Evolutionary conservation across 2,329 filamentous ascomycete genomes (phyloP), one percentile per base, ranked within the genome.

Genomic region (Orbilia blumenaviensis): DNA sequence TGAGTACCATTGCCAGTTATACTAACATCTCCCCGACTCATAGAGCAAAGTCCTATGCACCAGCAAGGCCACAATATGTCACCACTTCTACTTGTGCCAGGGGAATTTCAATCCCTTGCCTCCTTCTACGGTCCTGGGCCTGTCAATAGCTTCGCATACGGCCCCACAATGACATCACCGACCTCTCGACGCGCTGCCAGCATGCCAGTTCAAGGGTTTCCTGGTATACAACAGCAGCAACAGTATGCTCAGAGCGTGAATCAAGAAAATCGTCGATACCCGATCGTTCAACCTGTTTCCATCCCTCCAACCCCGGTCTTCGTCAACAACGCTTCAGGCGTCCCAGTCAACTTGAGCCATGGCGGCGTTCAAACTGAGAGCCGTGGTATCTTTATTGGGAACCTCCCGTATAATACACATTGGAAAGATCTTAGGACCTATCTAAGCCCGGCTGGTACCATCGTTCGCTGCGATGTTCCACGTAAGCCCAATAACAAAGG

Each of bases 301-400:
- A 67, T 78, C 10, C 62, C 74, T 34, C 77, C 78, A 23, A 60
- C 71, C n/a, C 76, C 78, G 7, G 44, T 78, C 7, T 79, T 78
- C 66, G 58, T 78, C 62, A 79, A 62, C 18, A 77, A 78, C 16
- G 52, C 76, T 18, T 69, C 71, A 32, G 79, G 79, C 7, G 69
- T 79, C n/a, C 79, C 79, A 18, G 77, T 80, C 44, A 80, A 80
- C 38, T 44, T 80, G 14, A 77, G 54, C 44, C 71, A 78, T 48
- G 79, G 79, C 9, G 79, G 77, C 4, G 77, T 80, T 10, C 72
- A 78, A 52, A 80, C 78, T 10, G 79, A 80, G 56, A 67, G 62
- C 7, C 77, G 79, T 18, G 78, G 79, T 10, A 77, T 80, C 14
- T 79, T 80, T 46, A 78, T 80, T 10, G 78, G 79, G 5, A 79